Base-by-base conservation (phyloP, 768 basidiomycete genomes). In the Botryobasidium botryosum region DNA sequence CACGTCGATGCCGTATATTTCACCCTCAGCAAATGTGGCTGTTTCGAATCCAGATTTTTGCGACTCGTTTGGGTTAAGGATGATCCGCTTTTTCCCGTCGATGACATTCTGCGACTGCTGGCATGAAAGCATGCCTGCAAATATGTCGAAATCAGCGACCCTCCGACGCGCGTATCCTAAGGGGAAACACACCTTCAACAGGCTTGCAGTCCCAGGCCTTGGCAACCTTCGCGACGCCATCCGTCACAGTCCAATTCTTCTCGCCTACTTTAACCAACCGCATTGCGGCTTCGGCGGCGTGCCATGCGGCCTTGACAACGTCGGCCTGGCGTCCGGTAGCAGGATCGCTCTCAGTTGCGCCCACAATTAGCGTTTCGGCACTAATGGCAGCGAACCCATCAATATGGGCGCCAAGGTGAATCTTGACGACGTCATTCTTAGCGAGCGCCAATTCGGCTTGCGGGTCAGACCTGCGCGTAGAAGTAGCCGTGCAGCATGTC, bases 381-480 rank as follows among this genome's bases (percentile, higher is more conserved):
- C 75, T 76, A 61, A 94, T 77, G 44, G 87, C 77, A 17, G 91
- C 90, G 62, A 84, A 96, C 46, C 94, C 94, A 60, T 97, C 92
- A 62, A 99, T 88, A 58, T 99, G 94, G 17, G 91, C 90, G 37
- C 94, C 94, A 49, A 97, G 70, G 61, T 91, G 86, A 51, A 99
- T 65, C 66, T 96, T 97, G 53, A 97, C 92, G 47, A 99, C 77
- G 60, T 99, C 94, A 49, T 77, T 76, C 51, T 87, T 81, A 23
- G 72, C 74, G 52, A 91, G 70, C 41, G 61, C 70, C 60, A 77
- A 75, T 5, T 66, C 64, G 23, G 81, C 73, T 51, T 74, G 71
- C 13, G 77, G 63, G 64, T 88, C 84, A 29, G 84, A 85, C 52
- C 81, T 84, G 56, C 40, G 51, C 36, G 52, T 40, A 24, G 32